A percentile compares a stretch with the other conserved stretches of the same genome.
Evolutionary conservation across 2,329 filamentous ascomycete species (phyloP).

Genomic region (Emydomyces testavorans): DNA sequence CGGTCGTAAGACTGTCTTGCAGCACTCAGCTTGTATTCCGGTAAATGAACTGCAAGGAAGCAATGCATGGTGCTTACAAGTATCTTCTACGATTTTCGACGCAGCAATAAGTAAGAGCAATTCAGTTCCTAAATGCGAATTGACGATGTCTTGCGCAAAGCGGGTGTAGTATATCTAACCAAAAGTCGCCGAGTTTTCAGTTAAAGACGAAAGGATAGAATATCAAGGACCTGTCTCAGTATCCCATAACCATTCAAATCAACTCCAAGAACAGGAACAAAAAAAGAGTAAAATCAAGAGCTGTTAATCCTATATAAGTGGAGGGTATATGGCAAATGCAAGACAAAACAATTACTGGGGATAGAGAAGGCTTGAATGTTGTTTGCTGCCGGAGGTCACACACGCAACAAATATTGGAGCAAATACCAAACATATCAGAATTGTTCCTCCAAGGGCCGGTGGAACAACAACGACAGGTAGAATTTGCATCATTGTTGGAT

Average conservation of each 20-base stretch:
- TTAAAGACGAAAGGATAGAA: too few species aligned
- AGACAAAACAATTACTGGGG: not conserved
- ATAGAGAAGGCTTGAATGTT: not conserved
- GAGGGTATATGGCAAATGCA: not conserved
- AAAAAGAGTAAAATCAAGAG: not conserved
- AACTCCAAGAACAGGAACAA: not conserved
- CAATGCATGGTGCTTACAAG: not conserved
- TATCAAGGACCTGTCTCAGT: not conserved
- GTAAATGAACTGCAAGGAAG: not conserved
- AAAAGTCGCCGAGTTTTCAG: too few species aligned
- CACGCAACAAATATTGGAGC: not conserved
- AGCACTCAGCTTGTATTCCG: not conserved
- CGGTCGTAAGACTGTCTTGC: not conserved
- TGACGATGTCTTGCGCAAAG: not conserved
- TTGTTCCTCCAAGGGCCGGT: not conserved
- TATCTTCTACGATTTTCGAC: not conserved
- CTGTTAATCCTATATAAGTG: slow-evolving; percentile 12
- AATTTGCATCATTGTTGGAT: not conserved
- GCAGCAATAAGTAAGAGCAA: not conserved
- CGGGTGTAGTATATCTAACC: too few species aligned
- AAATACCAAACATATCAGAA: slow-evolving; percentile 6
- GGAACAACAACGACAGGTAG: not conserved
- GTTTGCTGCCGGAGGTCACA: slow-evolving; percentile 10
- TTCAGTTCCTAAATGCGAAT: not conserved
- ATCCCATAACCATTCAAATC: not conserved